These are phyloP conservation scores for Teratosphaeria epicoccoides DNA, from an alignment of 2,329 filamentous ascomycete species.

Conservation along the genomic window DNA sequence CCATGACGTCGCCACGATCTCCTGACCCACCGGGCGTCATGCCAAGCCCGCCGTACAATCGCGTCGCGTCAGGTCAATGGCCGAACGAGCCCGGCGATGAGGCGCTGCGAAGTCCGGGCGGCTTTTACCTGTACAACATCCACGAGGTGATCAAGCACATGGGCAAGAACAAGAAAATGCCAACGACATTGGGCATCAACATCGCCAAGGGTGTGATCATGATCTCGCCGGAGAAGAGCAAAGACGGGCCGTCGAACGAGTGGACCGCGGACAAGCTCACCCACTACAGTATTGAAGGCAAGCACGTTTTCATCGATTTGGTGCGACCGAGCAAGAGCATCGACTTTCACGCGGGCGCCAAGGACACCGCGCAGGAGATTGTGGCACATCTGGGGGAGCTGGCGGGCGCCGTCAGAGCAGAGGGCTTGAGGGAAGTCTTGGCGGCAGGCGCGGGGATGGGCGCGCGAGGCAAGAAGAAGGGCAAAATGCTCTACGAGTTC, in stretches of 20 bases:
- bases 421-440: conserved; percentile 74
- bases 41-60: conserved; percentile 47
- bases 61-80: conserved; percentile 28
- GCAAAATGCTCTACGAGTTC: conserved; percentile 85
- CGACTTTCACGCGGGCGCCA: conserved; percentile 93
- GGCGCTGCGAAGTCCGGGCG: conserved; percentile 45
- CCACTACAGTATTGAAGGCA: conserved; percentile 96
- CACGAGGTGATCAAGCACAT: conserved; percentile 96
- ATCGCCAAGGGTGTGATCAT: conserved; percentile 78
- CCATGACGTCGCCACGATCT: conserved; percentile 27
- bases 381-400: conserved; percentile 79
- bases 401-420: conserved; percentile 73
- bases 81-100: conserved; percentile 3
- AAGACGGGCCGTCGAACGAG: conserved; percentile 76
- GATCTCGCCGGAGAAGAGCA: conserved; percentile 74
- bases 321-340: conserved; percentile 86
- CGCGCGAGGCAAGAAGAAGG: conserved; percentile 58
- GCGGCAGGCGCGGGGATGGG: conserved; percentile 60
- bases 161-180: conserved; percentile 97
- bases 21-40: conserved; percentile 34
- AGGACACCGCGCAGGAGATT: conserved; percentile 93
- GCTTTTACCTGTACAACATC: conserved; percentile 91
- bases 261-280: conserved; percentile 92
- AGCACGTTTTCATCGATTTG: conserved; percentile 92
- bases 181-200: conserved; percentile 92